Evolutionary conservation across 2,329 filamentous ascomycete genomes (phyloP), one percentile per base, ranked within the genome.

Genomic region (Epichloe festucae): DNA sequence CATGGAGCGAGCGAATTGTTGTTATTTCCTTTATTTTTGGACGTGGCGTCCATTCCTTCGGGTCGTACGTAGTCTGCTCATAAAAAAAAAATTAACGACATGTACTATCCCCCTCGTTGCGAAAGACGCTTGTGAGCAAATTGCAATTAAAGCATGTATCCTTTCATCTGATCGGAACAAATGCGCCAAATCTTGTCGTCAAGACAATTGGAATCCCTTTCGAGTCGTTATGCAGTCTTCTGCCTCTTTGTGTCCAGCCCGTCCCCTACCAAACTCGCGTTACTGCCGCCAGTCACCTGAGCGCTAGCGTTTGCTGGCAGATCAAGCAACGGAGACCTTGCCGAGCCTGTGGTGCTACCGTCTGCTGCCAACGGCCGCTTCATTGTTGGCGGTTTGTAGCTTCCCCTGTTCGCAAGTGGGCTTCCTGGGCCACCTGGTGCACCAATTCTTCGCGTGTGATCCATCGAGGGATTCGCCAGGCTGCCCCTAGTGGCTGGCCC

Each of bases 381-480:
- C 67, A 82, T 77, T 0, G 78, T 80, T 1, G 75, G 76, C 11
- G 79, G 79, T 15, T 73, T 73, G 56, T 82, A 84, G 56, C 74
- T 73, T n/a, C 70, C 69, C 35, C 79, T 68, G 58, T 83, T 84
- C 8, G 69, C 73, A 43, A 81, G 68, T 11, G 79, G 79, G 61
- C 78, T 82, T n/a, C 69, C 71, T 0, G 69, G 63, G 14, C 67
- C 73, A 8, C 71, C 72, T 0, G 81, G 81, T 0, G 74, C 79
- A 0, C 81, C 81, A 51, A 84, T 82, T 48, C 77, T 74, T 38
- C 80, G 71, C 7, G 74, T 61, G 3, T 75, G 68, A 52, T 79
- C 77, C 0, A 81, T 59, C 10, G 75, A 71, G 4, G 78, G 75
- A 57, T 81, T 81, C 43, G 73, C 60, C 3, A 75, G 62, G 53